Evolutionary conservation across 73 alveolate species (phyloP).

Genomic region (Paramecium sonneborni): DNA sequence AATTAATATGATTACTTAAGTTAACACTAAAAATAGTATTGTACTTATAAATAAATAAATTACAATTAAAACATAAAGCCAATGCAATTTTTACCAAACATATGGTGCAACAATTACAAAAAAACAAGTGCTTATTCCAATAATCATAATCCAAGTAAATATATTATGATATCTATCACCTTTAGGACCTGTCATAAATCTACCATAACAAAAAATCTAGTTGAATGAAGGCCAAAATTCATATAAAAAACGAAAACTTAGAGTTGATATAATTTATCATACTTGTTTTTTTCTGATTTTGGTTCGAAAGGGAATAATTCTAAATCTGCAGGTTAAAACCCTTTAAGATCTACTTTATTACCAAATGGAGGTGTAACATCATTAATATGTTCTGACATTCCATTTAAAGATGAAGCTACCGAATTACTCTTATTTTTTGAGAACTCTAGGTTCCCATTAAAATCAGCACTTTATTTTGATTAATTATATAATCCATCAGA

Average conservation of each 20-base stretch:
- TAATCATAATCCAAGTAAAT: slow-evolving; percentile 62
- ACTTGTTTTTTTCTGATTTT: slow-evolving; percentile 1
- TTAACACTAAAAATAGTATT: slow-evolving; percentile 56
- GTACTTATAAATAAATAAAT: slow-evolving; percentile 57
- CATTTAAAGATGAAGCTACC: slow-evolving; percentile 24
- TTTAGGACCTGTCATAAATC: slow-evolving; percentile 72
- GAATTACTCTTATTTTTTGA: slow-evolving; percentile 7
- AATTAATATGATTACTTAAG: not conserved
- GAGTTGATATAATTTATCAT: not conserved
- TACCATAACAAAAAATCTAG: slow-evolving; percentile 62
- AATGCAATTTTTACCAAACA: slow-evolving; percentile 55
- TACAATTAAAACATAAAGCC: slow-evolving; percentile 50
- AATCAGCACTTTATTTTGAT: not conserved
- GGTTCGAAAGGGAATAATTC: not conserved
- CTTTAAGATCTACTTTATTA: not conserved
- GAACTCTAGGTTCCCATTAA: slow-evolving; percentile 34
- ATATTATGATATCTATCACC: slow-evolving; percentile 43
- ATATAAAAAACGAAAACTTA: slow-evolving; percentile 36
- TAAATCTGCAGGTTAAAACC: not conserved
- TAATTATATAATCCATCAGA: not conserved
- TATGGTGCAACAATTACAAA: slow-evolving; percentile 66
- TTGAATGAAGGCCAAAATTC: slow-evolving; percentile 74
- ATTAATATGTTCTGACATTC: not conserved
- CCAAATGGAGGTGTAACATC: slow-evolving; percentile 36
- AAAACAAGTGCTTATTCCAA: slow-evolving; percentile 56